phyloP scores from a whole-genome alignment of 2,329 filamentous ascomycete genomes.

The Myriosclerotinia curreyana region DNA sequence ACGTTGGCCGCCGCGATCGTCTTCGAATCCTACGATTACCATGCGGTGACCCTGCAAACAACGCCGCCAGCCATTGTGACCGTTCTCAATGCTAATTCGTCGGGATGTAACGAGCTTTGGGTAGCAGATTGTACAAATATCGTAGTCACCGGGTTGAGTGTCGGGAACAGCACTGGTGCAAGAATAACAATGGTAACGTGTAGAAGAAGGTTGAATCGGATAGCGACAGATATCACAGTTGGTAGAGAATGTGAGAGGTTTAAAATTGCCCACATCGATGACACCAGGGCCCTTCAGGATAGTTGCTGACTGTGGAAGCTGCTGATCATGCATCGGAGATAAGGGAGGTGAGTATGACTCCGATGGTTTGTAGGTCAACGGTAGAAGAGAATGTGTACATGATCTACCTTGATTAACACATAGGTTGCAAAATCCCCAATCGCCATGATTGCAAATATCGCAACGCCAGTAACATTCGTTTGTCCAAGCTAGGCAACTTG shows the following conservation, averaged over 20 bases:
- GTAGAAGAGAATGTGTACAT: slow-evolving; percentile 79
- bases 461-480: slow-evolving; percentile 92
- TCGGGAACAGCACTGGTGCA: slow-evolving; percentile 59
- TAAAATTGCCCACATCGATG: slow-evolving; percentile 52
- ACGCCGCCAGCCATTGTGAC: slow-evolving; percentile 75
- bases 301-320: slow-evolving; percentile 46
- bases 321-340: slow-evolving; percentile 44
- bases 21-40: slow-evolving; percentile 73
- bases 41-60: slow-evolving; percentile 81
- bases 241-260: slow-evolving; percentile 68
- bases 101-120: slow-evolving; percentile 58
- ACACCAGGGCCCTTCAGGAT: slow-evolving; percentile 49
- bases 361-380: slow-evolving; percentile 60
- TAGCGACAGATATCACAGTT: slow-evolving; percentile 76
- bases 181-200: slow-evolving; percentile 74
- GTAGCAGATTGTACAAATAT: slow-evolving; percentile 81
- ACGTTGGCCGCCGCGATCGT: slow-evolving; percentile 62
- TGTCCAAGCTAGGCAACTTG: slow-evolving; percentile 67
- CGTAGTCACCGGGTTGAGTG: slow-evolving; percentile 68
- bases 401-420: slow-evolving; percentile 81
- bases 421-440: slow-evolving; percentile 89
- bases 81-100: slow-evolving; percentile 71
- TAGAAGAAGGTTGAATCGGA: slow-evolving; percentile 65
- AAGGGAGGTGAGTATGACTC: slow-evolving; percentile 42
- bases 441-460: slow-evolving; percentile 80